A percentile compares a stretch with the other conserved stretches of the same genome.
Conservation (phyloP, 768 basidiomycete species). For the Kwoniella dejecticola region DNA sequence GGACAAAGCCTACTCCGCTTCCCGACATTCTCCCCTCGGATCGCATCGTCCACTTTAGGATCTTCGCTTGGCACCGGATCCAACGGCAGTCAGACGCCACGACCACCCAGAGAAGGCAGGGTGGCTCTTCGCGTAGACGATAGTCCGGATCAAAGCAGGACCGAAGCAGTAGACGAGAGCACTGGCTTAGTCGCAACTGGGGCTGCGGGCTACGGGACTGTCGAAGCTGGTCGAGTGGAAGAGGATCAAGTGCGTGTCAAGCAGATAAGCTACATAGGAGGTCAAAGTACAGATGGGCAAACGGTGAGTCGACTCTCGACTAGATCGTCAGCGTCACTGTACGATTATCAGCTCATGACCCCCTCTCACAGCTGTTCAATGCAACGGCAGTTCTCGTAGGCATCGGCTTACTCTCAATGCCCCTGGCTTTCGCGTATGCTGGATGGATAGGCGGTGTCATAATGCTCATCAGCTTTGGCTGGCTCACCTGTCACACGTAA, state of each 20-base stretch:
- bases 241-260: too few relatives aligned
- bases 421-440: slow-evolving; percentile 85
- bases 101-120: neutral
- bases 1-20: slow-evolving; percentile 12
- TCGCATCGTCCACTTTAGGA: slow-evolving; percentile 1
- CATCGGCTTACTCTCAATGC: slow-evolving; percentile 85
- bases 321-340: neutral
- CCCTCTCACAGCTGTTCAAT: slow-evolving; percentile 71
- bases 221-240: neutral
- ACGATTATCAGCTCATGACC: neutral
- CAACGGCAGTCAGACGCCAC: slow-evolving; percentile 13
- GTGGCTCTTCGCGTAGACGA: too few relatives aligned
- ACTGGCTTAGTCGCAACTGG: too few relatives aligned
- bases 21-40: slow-evolving; percentile 14
- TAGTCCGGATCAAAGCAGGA: neutral
- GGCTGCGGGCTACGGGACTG: neutral
- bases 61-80: slow-evolving; percentile 15
- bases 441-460: slow-evolving; percentile 81
- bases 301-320: slow-evolving; percentile 33
- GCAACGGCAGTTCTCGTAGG: slow-evolving; percentile 82
- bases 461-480: slow-evolving; percentile 74
- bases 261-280: slow-evolving; percentile 14
- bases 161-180: neutral
- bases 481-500: slow-evolving; percentile 85
- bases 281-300: slow-evolving; percentile 51